Conservation (phyloP, 768 basidiomycete species). For the Asterophora lycoperdoides region DNA sequence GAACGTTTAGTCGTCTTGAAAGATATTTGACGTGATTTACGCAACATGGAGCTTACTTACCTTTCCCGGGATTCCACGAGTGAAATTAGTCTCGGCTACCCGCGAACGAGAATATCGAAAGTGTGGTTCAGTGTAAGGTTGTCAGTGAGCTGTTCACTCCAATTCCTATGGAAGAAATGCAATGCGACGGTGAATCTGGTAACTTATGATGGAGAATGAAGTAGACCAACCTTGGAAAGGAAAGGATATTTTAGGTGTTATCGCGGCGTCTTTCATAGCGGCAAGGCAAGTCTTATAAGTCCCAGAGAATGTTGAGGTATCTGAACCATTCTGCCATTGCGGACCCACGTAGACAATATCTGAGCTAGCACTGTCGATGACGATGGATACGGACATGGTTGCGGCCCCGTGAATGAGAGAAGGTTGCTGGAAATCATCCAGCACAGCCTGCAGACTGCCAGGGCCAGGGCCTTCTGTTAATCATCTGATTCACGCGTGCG, state of each 20-base stretch:
- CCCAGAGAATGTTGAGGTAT: neutral
- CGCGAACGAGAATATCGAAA: neutral
- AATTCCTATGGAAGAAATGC: neutral
- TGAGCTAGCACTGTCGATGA: constrained; percentile 4
- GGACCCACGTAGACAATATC: constrained; percentile 1
- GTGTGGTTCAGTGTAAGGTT: constrained; percentile 6
- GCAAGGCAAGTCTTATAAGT: neutral
- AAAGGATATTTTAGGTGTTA: neutral
- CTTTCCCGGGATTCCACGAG: constrained; percentile 4
- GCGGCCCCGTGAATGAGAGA: too few relatives aligned
- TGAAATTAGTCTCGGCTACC: neutral
- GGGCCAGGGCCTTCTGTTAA: too few relatives aligned
- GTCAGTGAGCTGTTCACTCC: constrained; percentile 1
- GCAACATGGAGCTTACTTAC: neutral
- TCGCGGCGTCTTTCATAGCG: neutral
- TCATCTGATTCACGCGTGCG: too few relatives aligned
- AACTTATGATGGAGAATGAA: too few relatives aligned
- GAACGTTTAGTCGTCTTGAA: too few relatives aligned
- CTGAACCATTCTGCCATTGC: constrained; percentile 5
- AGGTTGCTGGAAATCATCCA: too few relatives aligned
- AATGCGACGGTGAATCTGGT: too few relatives aligned
- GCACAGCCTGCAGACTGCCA: too few relatives aligned
- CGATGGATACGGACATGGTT: constrained; percentile 4
- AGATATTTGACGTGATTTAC: neutral
- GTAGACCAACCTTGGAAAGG: neutral